Conservation (phyloP, 2,329 filamentous ascomycete species). For the Venturiaceae sp. region DNA sequence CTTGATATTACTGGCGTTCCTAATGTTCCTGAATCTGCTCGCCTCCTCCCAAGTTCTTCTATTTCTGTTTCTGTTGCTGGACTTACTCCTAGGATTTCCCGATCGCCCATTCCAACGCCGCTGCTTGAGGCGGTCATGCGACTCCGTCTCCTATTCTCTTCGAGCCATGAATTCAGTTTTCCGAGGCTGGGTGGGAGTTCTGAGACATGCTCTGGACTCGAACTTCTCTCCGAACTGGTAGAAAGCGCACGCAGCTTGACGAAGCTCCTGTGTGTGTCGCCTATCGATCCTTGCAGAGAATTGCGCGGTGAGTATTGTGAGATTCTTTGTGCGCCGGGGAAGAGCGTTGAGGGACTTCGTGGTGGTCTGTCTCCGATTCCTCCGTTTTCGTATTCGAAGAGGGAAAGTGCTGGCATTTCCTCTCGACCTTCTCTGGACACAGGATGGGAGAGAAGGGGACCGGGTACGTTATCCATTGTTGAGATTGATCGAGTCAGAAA, state of each 20-base stretch:
- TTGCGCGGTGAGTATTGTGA: not conserved
- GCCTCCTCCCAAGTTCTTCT: not conserved
- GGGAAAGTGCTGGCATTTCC: not conserved
- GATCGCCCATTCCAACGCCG: not conserved
- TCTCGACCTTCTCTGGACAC: not conserved
- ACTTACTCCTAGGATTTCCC: no score
- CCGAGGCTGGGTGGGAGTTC: not conserved
- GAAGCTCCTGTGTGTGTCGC: no score
- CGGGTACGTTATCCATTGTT: not conserved
- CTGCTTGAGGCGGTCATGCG: not conserved
- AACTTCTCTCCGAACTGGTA: not conserved
- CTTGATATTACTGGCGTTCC: not conserved
- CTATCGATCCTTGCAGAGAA: no score
- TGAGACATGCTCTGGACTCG: not conserved
- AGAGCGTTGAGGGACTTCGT: not conserved
- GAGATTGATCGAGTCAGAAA: not conserved
- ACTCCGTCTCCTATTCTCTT: not conserved
- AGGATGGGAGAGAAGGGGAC: not conserved
- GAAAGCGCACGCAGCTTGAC: not conserved
- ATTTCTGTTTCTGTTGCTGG: not conserved
- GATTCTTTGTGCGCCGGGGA: not conserved
- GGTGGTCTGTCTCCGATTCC: not conserved
- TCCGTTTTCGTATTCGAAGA: not conserved
- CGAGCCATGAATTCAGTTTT: not conserved
- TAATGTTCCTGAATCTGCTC: not conserved